These are phyloP conservation scores for Volvox africanus DNA, from an alignment of 139 green algal genomes.

Conservation along the genomic window DNA sequence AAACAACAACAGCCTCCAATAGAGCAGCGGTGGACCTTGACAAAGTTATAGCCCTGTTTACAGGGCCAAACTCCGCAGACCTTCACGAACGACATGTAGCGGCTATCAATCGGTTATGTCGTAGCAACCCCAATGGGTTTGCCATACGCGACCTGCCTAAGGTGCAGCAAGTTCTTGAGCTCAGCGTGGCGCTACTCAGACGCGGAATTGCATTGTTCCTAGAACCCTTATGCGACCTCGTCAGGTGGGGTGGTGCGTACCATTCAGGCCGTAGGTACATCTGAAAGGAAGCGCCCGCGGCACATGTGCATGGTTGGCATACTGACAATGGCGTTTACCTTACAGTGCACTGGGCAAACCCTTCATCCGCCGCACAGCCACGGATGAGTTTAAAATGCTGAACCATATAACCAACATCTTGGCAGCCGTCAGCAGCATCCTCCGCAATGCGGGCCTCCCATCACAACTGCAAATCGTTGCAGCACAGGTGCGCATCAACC, in stretches of 20 bases:
- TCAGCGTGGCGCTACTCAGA: slow-evolving; percentile 52
- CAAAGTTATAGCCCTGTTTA: slow-evolving; percentile 59
- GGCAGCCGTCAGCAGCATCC: slow-evolving; percentile 4
- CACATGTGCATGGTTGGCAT: not conserved
- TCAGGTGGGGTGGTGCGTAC: slow-evolving; percentile 43
- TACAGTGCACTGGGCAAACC: slow-evolving; percentile 31
- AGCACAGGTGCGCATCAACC: slow-evolving; percentile 1
- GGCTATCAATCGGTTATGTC: slow-evolving; percentile 48
- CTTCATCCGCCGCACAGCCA: slow-evolving; percentile 24
- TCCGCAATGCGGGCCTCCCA: slow-evolving; percentile 8
- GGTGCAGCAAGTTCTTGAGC: slow-evolving; percentile 58
- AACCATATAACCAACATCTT: slow-evolving; percentile 41
- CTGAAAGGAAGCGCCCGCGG: not conserved
- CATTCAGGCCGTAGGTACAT: not conserved
- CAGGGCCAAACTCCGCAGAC: slow-evolving; percentile 39
- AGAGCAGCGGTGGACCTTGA: slow-evolving; percentile 41
- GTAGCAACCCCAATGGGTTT: slow-evolving; percentile 38
- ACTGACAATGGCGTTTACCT: not conserved
- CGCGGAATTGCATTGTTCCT: slow-evolving; percentile 39
- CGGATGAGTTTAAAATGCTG: slow-evolving; percentile 50
- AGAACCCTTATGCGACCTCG: slow-evolving; percentile 47
- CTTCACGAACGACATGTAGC: slow-evolving; percentile 58
- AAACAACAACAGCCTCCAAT: not conserved
- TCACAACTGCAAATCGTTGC: not conserved
- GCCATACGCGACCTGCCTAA: slow-evolving; percentile 59